Base-by-base conservation (phyloP, 192 early-diverging fungal species). In the Coemansia sp. region DNA sequence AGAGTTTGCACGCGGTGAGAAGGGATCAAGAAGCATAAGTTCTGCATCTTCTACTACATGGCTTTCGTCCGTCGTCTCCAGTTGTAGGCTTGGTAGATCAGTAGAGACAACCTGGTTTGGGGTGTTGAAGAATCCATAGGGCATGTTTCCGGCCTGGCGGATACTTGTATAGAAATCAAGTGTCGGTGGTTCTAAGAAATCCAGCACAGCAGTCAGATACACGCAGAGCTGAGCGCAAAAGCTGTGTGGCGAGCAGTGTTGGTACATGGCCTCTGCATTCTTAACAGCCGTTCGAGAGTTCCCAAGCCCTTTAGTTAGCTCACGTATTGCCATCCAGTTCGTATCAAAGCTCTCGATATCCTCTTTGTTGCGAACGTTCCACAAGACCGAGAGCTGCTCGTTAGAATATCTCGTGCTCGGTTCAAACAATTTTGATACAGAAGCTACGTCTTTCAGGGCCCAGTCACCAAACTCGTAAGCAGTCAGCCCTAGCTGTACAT, bases 151-250 rank as follows among this genome's bases (percentile, higher is more conserved):
- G 6, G 67, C 69, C 44, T 76, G 74, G 21, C 64, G 52, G 39
- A 81, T 81, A 32, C 48, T 64, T 12, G 54, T 39, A 44, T 81
- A 81, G 18, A 75, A 19, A 37, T 76, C 74, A 16, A 81, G 73
- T 60, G 68, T 38, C 23, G 79, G 79, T 38, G 64, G 56, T 18
- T 70, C 66, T 41, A 81, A 64, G 15, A 37, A 43, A 26, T 76
- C 67, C 10, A 76, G n/a, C 10, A 68, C 67, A 16, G 70, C 59
- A 7, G 48, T 41, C 16, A 81, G 38, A 61, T 75, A 81, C 38
- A 26, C 18, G 13, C 23, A 40, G 19, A 81, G 65, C 19, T 44
- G 40, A 32, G 64, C 39, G 39, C 63, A 67, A 62, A 81, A 81
- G 16, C 21, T 47, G 39, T 72, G 70, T 15, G 79, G 67, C 7